Evolutionary conservation across 164 flowering plant species (phyloP), one percentile per base, ranked within the genome.

Genomic region (Saururus chinensis): DNA sequence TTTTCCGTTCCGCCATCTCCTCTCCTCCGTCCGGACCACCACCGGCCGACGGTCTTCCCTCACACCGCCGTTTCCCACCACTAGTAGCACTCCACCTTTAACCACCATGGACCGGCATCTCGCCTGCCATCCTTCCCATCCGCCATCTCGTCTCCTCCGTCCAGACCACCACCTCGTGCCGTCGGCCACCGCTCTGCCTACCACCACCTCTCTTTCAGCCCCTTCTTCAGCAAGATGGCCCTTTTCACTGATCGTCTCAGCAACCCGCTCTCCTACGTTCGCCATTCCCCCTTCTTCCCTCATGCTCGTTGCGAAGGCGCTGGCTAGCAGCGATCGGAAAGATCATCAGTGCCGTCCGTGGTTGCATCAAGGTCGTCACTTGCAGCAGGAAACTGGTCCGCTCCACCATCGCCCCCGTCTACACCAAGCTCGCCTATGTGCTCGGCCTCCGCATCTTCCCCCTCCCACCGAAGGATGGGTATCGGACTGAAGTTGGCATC

Each of bases 361-460:
- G 96, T 10, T 93, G 96, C 79, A 85, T 93, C 74, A 93, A 93
- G 66, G 90, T 84, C 70, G 96, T 87, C 65, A 90, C 97, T 1
- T 88, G 96, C 51, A 90, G 90, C 51, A 80, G 78, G 57, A 87
- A 82, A 56, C 74, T 73, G 55, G 40, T 82, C 19, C 66, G 89
- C 59, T 73, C 68, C 58, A 61, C 57, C 21, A 75, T 67, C 10
- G 19, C 80, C n/a, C 98, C 97, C 10, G 66, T 88, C 35, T 85
- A 67, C 75, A 85, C 97, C 66, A 91, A 91, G 61, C 68, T 82
- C 51, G 99, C 97, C 26, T 91, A 95, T 64, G 75, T 95, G 41
- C 69, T 91, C 55, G 99, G 99, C 77, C 97, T 95, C 21, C 95
- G 99, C 4, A 96, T 95, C 63, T 86, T n/a, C 97, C 21, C 88